Evolutionary conservation across 2,329 filamentous ascomycete species (phyloP).

Genomic region (Chaetomiaceae sp.): DNA sequence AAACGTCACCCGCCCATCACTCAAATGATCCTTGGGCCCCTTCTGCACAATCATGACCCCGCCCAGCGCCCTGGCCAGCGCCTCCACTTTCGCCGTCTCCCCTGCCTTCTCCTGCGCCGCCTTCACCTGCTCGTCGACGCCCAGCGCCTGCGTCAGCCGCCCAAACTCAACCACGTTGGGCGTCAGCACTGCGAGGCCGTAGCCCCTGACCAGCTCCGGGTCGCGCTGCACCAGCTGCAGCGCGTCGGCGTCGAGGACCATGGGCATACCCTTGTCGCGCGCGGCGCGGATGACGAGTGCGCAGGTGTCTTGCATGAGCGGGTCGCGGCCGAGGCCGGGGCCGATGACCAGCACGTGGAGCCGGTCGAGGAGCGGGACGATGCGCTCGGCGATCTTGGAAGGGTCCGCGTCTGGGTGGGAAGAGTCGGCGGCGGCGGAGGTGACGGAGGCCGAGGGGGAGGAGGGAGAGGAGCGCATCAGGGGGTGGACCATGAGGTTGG

Average conservation of each 20-base stretch:
- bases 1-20: slow-evolving; percentile 71
- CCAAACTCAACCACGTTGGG: slow-evolving; percentile 94
- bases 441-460: slow-evolving; percentile 35
- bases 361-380: slow-evolving; percentile 76
- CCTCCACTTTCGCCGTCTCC: slow-evolving; percentile 52
- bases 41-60: slow-evolving; percentile 93
- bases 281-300: slow-evolving; percentile 75
- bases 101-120: slow-evolving; percentile 34
- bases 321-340: slow-evolving; percentile 84
- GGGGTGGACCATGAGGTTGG: slow-evolving; percentile 97
- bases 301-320: slow-evolving; percentile 83
- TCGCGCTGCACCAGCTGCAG: slow-evolving; percentile 70
- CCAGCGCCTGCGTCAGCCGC: slow-evolving; percentile 70
- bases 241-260: slow-evolving; percentile 91
- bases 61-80: slow-evolving; percentile 68
- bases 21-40: slow-evolving; percentile 76
- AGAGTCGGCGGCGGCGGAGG: slow-evolving; percentile 39
- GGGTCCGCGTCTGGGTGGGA: slow-evolving; percentile 49
- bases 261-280: slow-evolving; percentile 63
- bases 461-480: slow-evolving; percentile 64
- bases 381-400: slow-evolving; percentile 61
- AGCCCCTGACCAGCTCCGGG: slow-evolving; percentile 75
- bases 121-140: slow-evolving; percentile 53
- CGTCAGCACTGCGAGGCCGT: slow-evolving; percentile 79
- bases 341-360: slow-evolving; percentile 92